A percentile compares a stretch with the other conserved stretches of the same genome.
Conservation (phyloP, 2,329 filamentous ascomycete species). For the Sarocladiaceae sp. region DNA sequence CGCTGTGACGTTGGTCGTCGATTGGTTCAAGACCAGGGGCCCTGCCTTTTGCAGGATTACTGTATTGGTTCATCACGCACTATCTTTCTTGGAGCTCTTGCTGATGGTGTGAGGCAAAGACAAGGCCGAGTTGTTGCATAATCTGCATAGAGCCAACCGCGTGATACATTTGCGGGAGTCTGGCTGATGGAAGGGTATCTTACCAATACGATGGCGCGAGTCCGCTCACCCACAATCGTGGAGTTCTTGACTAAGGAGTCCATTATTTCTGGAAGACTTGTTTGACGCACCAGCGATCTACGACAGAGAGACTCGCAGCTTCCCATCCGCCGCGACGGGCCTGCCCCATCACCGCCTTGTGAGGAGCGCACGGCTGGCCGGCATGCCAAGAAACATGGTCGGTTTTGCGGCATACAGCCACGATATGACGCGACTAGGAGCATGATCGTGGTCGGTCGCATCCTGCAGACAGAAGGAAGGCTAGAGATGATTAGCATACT, state of each 20-base stretch:
- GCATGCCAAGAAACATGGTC: background rate
- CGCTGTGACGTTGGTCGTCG: background rate
- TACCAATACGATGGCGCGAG: too few species aligned
- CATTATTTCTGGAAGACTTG: background rate
- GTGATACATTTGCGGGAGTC: too few species aligned
- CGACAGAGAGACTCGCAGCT: background rate
- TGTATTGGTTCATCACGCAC: background rate
- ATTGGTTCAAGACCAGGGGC: background rate
- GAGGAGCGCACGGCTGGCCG: background rate
- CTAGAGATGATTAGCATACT: background rate
- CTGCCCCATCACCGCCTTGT: background rate
- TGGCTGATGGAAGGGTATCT: too few species aligned
- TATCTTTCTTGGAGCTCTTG: background rate
- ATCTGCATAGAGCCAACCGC: too few species aligned
- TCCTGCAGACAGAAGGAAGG: background rate
- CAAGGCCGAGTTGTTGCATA: background rate
- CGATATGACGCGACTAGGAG: background rate
- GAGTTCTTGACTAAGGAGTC: background rate
- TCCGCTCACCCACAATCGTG: too few species aligned
- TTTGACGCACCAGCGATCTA: background rate
- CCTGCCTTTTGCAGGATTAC: background rate
- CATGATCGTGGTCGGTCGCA: background rate
- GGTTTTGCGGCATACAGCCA: conserved; percentile 1
- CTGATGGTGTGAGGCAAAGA: background rate
- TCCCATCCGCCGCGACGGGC: background rate